Percentiles rank a stretch among this genome's conserved stretches.
These are phyloP conservation scores for Podaxis sp. DNA, from an alignment of 768 basidiomycete species.

Conservation along the genomic window DNA sequence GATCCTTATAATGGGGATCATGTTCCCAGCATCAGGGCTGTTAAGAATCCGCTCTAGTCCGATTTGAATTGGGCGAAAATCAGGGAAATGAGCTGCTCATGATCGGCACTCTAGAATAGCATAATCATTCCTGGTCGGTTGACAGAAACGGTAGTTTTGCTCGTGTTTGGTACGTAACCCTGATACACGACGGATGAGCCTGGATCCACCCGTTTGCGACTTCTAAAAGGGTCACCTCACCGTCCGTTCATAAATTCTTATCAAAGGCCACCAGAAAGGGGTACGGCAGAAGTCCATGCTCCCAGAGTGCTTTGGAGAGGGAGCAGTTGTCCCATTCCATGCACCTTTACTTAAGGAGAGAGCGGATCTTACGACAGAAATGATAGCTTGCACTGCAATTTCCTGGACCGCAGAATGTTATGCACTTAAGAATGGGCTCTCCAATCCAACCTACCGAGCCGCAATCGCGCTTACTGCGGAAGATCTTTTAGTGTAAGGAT, in stretches of 20 bases:
- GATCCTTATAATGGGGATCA: background rate
- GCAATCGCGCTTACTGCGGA: too few relatives aligned
- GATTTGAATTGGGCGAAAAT: constrained; percentile 11
- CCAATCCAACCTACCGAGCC: too few relatives aligned
- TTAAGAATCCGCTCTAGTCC: background rate
- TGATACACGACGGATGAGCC: constrained; percentile 6
- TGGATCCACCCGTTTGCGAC: background rate
- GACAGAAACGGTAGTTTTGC: background rate
- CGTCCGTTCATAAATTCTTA: background rate
- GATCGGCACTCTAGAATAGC: constrained; percentile 12
- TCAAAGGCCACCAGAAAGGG: background rate
- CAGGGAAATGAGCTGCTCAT: constrained; percentile 7
- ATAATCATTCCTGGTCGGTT: background rate
- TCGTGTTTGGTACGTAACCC: background rate
- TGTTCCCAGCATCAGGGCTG: constrained; percentile 10
- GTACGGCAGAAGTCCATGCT: too few relatives aligned
- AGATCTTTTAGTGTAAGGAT: too few relatives aligned
- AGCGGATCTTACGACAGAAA: too few relatives aligned
- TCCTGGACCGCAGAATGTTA: too few relatives aligned
- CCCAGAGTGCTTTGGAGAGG: too few relatives aligned
- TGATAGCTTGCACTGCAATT: too few relatives aligned
- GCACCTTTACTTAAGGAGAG: too few relatives aligned
- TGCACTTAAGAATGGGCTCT: too few relatives aligned
- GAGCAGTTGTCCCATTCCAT: too few relatives aligned
- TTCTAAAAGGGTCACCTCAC: background rate